Percentiles rank a stretch among this genome's conserved stretches.
Evolutionary conservation across 169 alveolate species (phyloP).

Genomic region (Cryptosporidium bovis): DNA sequence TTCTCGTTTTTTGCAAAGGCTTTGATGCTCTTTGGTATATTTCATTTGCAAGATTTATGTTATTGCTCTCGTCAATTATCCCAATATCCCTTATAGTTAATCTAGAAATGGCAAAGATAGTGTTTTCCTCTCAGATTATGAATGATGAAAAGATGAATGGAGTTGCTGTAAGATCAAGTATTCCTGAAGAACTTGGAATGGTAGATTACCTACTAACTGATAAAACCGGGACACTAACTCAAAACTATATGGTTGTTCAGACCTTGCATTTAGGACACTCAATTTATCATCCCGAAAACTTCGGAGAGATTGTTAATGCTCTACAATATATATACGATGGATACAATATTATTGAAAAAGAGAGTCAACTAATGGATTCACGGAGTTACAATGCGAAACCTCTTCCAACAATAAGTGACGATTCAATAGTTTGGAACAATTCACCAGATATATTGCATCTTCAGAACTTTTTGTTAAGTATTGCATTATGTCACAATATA

Average conservation of each 20-base stretch:
- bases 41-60: constrained; percentile 86
- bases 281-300: constrained; percentile 54
- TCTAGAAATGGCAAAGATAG: constrained; percentile 95
- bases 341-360: not conserved
- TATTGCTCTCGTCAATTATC: constrained; percentile 94
- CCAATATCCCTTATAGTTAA: constrained; percentile 97
- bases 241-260: constrained; percentile 94
- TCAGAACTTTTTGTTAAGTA: constrained; percentile 86
- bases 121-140: constrained; percentile 88
- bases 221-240: constrained; percentile 98
- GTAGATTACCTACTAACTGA: constrained; percentile 94
- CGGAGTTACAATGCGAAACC: not conserved
- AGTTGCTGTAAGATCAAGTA: constrained; percentile 91
- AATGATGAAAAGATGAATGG: constrained; percentile 92
- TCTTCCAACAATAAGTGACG: constrained; percentile 19
- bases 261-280: constrained; percentile 79
- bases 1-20: constrained; percentile 79
- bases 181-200: constrained; percentile 98
- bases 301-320: constrained; percentile 75
- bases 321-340: constrained; percentile 15
- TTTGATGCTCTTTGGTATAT: constrained; percentile 82
- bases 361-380: constrained; percentile 32
- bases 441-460: constrained; percentile 56
- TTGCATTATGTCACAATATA: constrained; percentile 93
- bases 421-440: constrained; percentile 36